phyloP scores from a whole-genome alignment of 2,329 filamentous ascomycete genomes.

The Pyrenochaeta sp. region DNA sequence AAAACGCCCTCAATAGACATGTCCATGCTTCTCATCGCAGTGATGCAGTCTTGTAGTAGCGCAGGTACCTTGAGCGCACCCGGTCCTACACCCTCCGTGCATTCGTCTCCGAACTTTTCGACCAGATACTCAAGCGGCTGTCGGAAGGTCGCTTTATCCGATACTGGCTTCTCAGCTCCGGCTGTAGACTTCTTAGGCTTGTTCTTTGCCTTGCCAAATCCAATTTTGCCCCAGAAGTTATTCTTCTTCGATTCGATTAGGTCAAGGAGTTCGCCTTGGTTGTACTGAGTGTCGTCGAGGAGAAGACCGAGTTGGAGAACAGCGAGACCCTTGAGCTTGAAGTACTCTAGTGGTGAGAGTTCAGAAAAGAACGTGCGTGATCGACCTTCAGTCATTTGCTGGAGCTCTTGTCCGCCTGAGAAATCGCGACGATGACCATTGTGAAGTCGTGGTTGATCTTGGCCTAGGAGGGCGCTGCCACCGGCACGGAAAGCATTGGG shows the following conservation, averaged over 20 bases:
- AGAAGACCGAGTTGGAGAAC: slow-evolving; percentile 95
- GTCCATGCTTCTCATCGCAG: slow-evolving; percentile 97
- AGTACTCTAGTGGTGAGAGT: slow-evolving; percentile 92
- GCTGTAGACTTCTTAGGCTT: slow-evolving; percentile 79
- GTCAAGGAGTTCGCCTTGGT: slow-evolving; percentile 88
- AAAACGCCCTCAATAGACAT: slow-evolving; percentile 98
- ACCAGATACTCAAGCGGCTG: slow-evolving; percentile 87
- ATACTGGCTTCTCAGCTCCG: slow-evolving; percentile 43
- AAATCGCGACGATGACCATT: slow-evolving; percentile 74
- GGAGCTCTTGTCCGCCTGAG: slow-evolving; percentile 60
- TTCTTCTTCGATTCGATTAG: slow-evolving; percentile 93
- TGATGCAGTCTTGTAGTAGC: slow-evolving; percentile 93
- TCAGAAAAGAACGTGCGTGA: slow-evolving; percentile 93
- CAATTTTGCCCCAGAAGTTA: slow-evolving; percentile 98
- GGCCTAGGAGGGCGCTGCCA: slow-evolving; percentile 71
- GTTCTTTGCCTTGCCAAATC: slow-evolving; percentile 86
- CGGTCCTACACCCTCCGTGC: slow-evolving; percentile 94
- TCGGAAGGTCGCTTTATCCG: slow-evolving; percentile 83
- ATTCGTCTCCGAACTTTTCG: slow-evolving; percentile 93
- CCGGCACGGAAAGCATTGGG: slow-evolving; percentile 80
- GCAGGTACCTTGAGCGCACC: slow-evolving; percentile 89
- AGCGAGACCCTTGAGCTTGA: slow-evolving; percentile 93
- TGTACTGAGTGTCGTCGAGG: slow-evolving; percentile 88
- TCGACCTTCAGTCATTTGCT: slow-evolving; percentile 61
- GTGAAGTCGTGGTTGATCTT: slow-evolving; percentile 71